Base-by-base conservation (phyloP, 345 rosid species). In the Linum lewisii region DNA sequence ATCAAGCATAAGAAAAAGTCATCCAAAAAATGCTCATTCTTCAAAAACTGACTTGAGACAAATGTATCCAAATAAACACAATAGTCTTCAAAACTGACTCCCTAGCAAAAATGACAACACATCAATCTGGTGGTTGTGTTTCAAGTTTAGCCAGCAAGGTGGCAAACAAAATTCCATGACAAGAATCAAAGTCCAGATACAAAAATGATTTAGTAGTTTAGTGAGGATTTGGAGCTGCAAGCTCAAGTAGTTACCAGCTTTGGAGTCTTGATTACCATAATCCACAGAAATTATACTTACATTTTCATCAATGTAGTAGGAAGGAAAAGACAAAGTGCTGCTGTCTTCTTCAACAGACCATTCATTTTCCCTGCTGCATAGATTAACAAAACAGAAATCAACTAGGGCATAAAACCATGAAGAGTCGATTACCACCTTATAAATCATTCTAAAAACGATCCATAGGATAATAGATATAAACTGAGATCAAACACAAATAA, bases 301-400 rank as follows among this genome's bases (percentile, higher is more conserved):
- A 89, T 93, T 78, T 84, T 89, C 99, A 63, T 93, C 90, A 72
- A 93, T 93, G 58, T 93, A 89, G 76, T 86, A 88, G 55, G 97
- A 89, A 15, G 91, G 99, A 71, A 87, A 85, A 50, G 99, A 81
- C 51, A 81, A 72, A 16, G 78, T 61, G 58, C 82, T 87, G 78
- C 78, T 79, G 66, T 73, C 85, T 70, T 79, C 97, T 54, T 85
- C 97, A 58, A 76, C 24, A 64, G 67, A 77, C 88, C 95, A 90
- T 66, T 85, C 97, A 59, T 87, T 94, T 69, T 87, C 97, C 71
- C 99, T 93, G 92, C 87, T 79, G 58, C 54, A 58, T 11, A 69
- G 36, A 68, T 62, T 37, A 68, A 67, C 63, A 60, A 58, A 60
- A 59, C 44, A 24, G 63, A 19, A 51, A 70, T 71, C 42, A 60